phyloP scores from a whole-genome alignment of 169 alveolate species.

The Toxoplasma gondii region DNA sequence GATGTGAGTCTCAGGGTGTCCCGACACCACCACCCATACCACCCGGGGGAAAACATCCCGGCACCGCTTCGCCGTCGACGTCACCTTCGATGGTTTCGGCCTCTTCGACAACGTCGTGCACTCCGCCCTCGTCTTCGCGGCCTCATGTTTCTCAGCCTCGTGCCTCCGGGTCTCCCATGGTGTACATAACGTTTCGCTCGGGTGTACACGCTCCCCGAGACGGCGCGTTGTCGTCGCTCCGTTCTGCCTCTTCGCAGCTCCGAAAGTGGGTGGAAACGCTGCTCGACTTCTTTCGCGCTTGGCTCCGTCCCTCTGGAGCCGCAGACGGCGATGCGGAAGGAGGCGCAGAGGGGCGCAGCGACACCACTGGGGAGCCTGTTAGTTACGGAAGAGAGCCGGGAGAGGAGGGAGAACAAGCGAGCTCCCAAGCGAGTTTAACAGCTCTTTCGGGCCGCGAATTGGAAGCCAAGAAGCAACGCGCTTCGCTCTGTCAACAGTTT shows the following conservation, averaged over 20 bases:
- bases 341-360: neutral
- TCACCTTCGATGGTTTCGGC: neutral
- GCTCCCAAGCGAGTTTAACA: neutral
- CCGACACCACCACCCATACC: neutral
- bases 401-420: neutral
- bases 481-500: neutral
- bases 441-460: neutral
- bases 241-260: neutral
- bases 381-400: neutral
- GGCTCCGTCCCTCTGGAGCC: neutral
- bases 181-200: neutral
- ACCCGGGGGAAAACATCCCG: neutral
- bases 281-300: neutral
- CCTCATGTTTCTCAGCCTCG: neutral
- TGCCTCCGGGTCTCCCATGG: neutral
- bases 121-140: neutral
- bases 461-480: neutral
- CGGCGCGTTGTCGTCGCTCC: neutral
- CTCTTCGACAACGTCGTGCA: neutral
- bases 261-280: neutral
- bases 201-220: neutral
- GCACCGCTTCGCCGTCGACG: neutral
- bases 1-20: neutral
- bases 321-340: neutral
- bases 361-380: too few relatives aligned